Percentiles rank a stretch among this genome's conserved stretches.
phyloP scores from a whole-genome alignment of 768 basidiomycete species.

The Boletus coccyginus region DNA sequence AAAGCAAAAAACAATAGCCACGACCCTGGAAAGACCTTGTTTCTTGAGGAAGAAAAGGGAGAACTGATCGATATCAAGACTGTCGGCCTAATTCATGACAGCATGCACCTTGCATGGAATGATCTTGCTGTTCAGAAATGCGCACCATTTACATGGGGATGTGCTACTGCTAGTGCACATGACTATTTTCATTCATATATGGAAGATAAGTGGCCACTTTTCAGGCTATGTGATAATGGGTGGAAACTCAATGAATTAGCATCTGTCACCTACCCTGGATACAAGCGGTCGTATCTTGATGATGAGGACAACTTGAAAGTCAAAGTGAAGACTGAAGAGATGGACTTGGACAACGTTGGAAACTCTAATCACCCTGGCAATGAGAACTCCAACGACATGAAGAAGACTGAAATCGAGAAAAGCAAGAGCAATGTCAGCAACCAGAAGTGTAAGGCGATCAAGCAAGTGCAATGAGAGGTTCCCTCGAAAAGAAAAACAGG shows the following conservation, averaged over 20 bases:
- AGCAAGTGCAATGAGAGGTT: too few relatives aligned
- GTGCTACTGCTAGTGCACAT: not conserved
- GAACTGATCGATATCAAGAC: not conserved
- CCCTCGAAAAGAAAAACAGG: too few relatives aligned
- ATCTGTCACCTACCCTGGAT: not conserved
- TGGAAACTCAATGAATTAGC: slow-evolving; percentile 5
- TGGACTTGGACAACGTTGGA: not conserved
- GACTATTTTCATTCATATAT: not conserved
- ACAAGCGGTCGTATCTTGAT: not conserved
- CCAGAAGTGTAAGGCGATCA: too few relatives aligned
- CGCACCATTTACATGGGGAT: not conserved
- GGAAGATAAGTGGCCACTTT: not conserved
- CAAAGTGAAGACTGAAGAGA: not conserved
- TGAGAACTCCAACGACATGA: too few relatives aligned
- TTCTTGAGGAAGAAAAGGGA: not conserved
- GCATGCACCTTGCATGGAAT: not conserved
- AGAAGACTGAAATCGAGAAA: too few relatives aligned
- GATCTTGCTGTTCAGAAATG: not conserved
- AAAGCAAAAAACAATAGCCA: not conserved
- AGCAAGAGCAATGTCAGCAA: too few relatives aligned
- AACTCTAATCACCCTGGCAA: not conserved
- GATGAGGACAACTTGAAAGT: not conserved
- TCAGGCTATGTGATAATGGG: slow-evolving; percentile 1
- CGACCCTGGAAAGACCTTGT: not conserved
- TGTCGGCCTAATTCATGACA: not conserved